Base-by-base conservation (phyloP, 2,329 filamentous ascomycete species). In the Fusarium illudens region DNA sequence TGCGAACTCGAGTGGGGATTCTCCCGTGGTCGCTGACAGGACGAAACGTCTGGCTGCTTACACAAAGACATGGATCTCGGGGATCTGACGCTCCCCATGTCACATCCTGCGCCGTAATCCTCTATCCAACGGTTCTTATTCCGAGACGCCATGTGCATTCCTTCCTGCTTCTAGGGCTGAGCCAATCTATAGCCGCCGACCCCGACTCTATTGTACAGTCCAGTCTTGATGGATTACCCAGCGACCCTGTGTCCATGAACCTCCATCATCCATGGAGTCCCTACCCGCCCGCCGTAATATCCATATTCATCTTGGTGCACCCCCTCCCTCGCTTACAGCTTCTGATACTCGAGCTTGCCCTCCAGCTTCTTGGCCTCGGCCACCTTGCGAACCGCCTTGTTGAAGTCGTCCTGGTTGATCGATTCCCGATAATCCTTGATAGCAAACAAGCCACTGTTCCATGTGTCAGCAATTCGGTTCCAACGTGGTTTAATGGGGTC, bases 381-480 rank as follows among this genome's bases (percentile, higher is more conserved):
- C 72, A 99, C 92, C 88, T 99, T 99, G 72, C 96, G 90, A 57
- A 99, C 96, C 4, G 96, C 96, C 83, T 97, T 97, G 85, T 97
- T 99, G 89, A 98, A 97, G 78, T 99, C 96, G 76, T 99, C 96
- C 80, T 99, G 96, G 82, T 92, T 98, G 81, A 99, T 92, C 12
- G 94, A 89, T 75, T 99, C 96, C 65, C 96, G 87, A 80, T 98
- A 97, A 77, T 97, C 96, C 82, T 98, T 98, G 87, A 99, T 99
- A 42, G 96, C 94, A 80, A 97, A 98, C 36, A 99, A 84, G 68
- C 96, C 96, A 71, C 93, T 96, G 65, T 51, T 67, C 63, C 78
- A 73, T 62, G 68, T 64, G 58, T 68, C 20, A 71, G 70, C 74
- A 71, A 77, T 64, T 42, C 22, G 6, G 36, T 22, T 42, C 29